Percentiles rank a stretch among this genome's conserved stretches.
These are phyloP conservation scores for Parachaetomium inaequale DNA, from an alignment of 495 filamentous ascomycete species.

Conservation along the genomic window DNA sequence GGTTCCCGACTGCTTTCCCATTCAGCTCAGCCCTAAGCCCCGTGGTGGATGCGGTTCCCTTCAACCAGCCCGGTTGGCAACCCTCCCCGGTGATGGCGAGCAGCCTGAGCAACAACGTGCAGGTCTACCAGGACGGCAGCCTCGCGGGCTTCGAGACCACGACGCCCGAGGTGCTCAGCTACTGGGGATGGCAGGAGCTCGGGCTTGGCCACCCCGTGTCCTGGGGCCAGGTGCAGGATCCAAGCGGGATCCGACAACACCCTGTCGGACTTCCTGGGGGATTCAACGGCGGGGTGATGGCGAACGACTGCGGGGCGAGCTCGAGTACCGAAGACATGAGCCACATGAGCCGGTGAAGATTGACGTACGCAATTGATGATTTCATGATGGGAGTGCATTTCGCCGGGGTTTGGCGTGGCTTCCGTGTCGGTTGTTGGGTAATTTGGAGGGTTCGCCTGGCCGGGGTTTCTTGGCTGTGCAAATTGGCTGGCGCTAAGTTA, in stretches of 20 bases:
- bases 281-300: not conserved
- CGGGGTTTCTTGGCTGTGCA: not conserved
- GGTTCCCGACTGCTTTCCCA: too few relatives aligned
- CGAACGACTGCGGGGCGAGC: not conserved
- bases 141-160: conserved; percentile 10
- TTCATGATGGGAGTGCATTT: too few relatives aligned
- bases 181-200: conserved; percentile 30
- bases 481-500: not conserved
- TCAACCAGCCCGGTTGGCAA: conserved; percentile 22
- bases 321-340: not conserved
- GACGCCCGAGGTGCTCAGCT: conserved; percentile 22
- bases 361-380: not conserved
- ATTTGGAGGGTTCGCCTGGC: not conserved
- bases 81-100: not conserved
- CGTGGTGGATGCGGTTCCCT: not conserved
- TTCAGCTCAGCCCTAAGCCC: not conserved
- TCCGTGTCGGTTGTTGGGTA: not conserved
- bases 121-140: conserved; percentile 11
- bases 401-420: too few relatives aligned
- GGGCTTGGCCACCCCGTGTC: conserved; percentile 25
- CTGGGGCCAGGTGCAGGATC: conserved; percentile 18
- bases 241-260: not conserved
- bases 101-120: not conserved
- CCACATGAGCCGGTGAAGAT: not conserved
- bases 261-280: not conserved